A percentile compares a stretch with the other conserved stretches of the same genome.
Evolutionary conservation across 306 rosid species (phyloP).

Genomic region (Rubus parviflorus): DNA sequence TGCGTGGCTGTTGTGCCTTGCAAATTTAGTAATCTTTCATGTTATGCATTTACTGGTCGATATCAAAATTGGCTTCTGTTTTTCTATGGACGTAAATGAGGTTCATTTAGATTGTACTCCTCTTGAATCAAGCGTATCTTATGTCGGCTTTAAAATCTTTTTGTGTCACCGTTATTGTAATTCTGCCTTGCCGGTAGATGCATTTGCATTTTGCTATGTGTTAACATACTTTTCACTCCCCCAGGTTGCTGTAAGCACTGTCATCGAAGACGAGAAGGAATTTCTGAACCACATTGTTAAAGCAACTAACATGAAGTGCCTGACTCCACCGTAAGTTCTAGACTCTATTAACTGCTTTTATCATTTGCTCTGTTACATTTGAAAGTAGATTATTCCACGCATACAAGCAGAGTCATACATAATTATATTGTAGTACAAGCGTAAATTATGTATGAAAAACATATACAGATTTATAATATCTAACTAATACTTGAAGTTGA

Average conservation of each 20-base stretch:
- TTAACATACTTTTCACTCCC: neutral
- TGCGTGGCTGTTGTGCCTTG: neutral
- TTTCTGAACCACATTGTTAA: constrained; percentile 74
- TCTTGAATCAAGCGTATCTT: neutral
- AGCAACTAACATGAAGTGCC: constrained; percentile 90
- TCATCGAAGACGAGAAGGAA: constrained; percentile 80
- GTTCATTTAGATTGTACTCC: neutral
- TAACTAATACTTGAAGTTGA: neutral
- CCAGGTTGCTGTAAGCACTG: constrained; percentile 85
- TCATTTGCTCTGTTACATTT: neutral
- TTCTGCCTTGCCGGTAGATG: neutral
- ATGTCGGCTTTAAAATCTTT: neutral
- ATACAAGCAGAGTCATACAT: neutral
- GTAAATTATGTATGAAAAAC: neutral
- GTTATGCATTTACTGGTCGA: too few species aligned
- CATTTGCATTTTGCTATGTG: neutral
- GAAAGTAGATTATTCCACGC: neutral
- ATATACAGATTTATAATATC: neutral
- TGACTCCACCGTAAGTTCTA: constrained; percentile 75
- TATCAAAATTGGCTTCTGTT: too few species aligned
- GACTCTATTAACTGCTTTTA: constrained; percentile 12
- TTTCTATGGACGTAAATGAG: neutral
- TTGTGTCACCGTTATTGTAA: neutral
- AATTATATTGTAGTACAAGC: neutral
- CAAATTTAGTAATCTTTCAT: neutral